These are phyloP conservation scores for Tephrocybe sp. DNA, from an alignment of 768 basidiomycete species.

Conservation along the genomic window DNA sequence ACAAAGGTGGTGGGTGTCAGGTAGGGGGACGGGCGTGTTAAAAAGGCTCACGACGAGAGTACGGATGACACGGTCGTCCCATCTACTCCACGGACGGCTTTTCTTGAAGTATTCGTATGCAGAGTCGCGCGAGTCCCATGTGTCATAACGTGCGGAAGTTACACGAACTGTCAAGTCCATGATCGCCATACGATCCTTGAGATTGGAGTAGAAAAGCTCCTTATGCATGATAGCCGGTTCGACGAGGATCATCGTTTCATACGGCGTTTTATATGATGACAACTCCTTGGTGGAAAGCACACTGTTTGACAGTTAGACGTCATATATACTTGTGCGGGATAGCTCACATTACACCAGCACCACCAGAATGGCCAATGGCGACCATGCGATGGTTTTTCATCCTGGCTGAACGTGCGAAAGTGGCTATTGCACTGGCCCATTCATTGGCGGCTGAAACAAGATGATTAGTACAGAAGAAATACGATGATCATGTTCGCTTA, in stretches of 20 bases:
- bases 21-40: no score
- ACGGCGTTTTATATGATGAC: slow-evolving; percentile 14
- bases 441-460: slow-evolving; percentile 11
- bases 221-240: slow-evolving; percentile 13
- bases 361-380: slow-evolving; percentile 19
- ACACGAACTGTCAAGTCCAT: slow-evolving; percentile 29
- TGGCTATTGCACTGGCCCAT: slow-evolving; percentile 15
- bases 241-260: slow-evolving; percentile 6
- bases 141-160: slow-evolving; percentile 34
- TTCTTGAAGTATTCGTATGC: slow-evolving; percentile 42
- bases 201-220: slow-evolving; percentile 7
- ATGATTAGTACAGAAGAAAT: no score
- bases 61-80: slow-evolving; percentile 40
- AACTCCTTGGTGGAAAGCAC: slow-evolving; percentile 36
- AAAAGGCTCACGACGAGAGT: slow-evolving; percentile 35
- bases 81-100: slow-evolving; percentile 43
- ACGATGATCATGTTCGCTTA: background rate
- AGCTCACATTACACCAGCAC: slow-evolving; percentile 12
- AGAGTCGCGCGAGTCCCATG: slow-evolving; percentile 38
- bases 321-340: background rate
- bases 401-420: slow-evolving; percentile 13
- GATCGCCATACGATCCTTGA: slow-evolving; percentile 8
- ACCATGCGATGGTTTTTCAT: slow-evolving; percentile 16
- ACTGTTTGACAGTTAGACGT: slow-evolving; percentile 32
- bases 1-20: no score